Conservation (phyloP, 2,329 filamentous ascomycete species). For the Onygenales sp. region DNA sequence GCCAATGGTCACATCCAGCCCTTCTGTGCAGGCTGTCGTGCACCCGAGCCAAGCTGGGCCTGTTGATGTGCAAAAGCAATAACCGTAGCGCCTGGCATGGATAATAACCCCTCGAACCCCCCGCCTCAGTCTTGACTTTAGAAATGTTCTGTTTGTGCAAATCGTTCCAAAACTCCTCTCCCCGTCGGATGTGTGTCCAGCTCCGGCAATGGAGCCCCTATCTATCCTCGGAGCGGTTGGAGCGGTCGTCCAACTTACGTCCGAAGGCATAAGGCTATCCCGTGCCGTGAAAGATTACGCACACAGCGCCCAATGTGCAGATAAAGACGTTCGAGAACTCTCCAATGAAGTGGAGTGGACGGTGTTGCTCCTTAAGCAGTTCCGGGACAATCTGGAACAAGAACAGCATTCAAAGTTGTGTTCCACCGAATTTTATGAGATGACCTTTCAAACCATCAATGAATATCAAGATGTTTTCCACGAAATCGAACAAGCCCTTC, state of each 20-base stretch:
- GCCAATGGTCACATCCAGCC: too few relatives aligned
- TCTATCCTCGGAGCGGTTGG: neutral
- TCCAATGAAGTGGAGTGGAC: neutral
- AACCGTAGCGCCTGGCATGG: too few relatives aligned
- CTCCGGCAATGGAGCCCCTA: neutral
- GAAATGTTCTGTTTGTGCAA: too few relatives aligned
- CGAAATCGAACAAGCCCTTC: neutral
- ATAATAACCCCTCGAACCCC: too few relatives aligned
- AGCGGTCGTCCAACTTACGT: neutral
- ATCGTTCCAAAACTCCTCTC: too few relatives aligned
- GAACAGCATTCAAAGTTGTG: neutral
- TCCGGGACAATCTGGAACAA: neutral
- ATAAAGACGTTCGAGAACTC: neutral
- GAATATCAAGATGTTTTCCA: neutral
- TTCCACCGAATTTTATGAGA: neutral
- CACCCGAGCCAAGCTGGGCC: too few relatives aligned
- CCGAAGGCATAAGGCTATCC: neutral
- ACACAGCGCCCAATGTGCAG: neutral
- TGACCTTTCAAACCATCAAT: neutral
- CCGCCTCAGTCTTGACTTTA: too few relatives aligned
- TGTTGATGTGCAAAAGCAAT: too few relatives aligned
- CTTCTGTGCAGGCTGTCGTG: too few relatives aligned
- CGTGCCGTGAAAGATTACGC: neutral
- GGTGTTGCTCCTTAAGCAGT: neutral
- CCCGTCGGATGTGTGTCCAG: too few relatives aligned